Evolutionary conservation across 2,329 filamentous ascomycete genomes (phyloP), one percentile per base, ranked within the genome.

Genomic region (Trichophyton benhamiae): DNA sequence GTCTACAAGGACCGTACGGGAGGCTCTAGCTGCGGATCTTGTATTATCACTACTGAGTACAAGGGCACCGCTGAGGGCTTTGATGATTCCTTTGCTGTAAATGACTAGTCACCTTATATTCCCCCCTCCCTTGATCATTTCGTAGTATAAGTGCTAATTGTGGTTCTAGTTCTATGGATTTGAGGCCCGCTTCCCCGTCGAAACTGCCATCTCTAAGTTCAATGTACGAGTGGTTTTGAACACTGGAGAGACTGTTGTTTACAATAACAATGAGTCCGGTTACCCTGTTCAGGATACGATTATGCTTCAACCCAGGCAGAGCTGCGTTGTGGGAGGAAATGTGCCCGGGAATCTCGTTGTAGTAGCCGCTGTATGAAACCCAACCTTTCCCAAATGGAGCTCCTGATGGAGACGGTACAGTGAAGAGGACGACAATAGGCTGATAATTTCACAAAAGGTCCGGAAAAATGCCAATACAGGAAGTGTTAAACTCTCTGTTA

Each of bases 221-320:
- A 60, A 42, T 7, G 60, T 63, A 22, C 49, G 48, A 46, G 36
- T 63, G 6, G 33, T 52, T 20, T 30, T 59, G 4, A 59, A 9
- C 15, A 36, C 33, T 4, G 62, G 60, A 3, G 48, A 60, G 17
- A 53, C 49, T 3, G 41, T 60, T 22, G 15, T 48, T 13, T 63
- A 60, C 27, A 42, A 63, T 27, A 63, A 63, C 36, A 60, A 62
- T 30, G 62, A 38, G 11, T 59, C 52, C 0, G 58, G 61, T 33
- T 64, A 62, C 57, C 52, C 58, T 27, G 61, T 64, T 6, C 58
- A 62, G n/a, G 63, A 64, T 22, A 60, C 63, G 15, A 61, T 64
- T 15, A 59, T 64, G 46, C 46, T 62, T 11, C 63, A 62, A 36
- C 61, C 60, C 17, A 61, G 52, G n/a, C 63, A 64, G 44, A 64